Conservation (phyloP, 2,329 filamentous ascomycete species). For the Colletotrichum horii region DNA sequence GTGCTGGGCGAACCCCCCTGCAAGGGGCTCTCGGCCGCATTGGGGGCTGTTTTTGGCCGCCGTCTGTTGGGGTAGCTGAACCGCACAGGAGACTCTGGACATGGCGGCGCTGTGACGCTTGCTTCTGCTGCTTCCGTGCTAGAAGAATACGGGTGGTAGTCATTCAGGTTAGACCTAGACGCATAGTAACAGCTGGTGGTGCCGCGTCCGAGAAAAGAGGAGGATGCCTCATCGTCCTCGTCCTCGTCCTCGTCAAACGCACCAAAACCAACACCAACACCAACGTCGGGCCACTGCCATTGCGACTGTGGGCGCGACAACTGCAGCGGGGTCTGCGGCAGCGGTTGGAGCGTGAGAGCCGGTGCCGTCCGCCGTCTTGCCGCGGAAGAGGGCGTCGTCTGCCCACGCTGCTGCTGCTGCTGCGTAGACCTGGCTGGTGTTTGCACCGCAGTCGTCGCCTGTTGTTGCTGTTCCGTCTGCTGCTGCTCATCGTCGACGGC, state of each 20-base stretch:
- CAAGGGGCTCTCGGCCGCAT: slow-evolving; percentile 12
- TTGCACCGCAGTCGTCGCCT: background rate
- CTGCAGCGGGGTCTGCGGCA: slow-evolving; percentile 10
- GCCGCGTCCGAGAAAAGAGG: background rate
- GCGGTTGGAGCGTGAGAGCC: background rate
- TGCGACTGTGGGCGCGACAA: background rate
- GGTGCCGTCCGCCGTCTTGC: slow-evolving; percentile 10
- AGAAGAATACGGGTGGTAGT: background rate
- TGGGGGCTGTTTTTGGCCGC: slow-evolving; percentile 15
- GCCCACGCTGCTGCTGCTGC: background rate
- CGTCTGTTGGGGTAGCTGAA: slow-evolving; percentile 21
- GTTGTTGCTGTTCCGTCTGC: background rate
- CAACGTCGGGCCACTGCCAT: background rate
- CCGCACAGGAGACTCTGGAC: slow-evolving; percentile 13
- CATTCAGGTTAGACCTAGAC: background rate
- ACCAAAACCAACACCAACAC: background rate
- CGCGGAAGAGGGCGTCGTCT: background rate
- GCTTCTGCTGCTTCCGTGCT: background rate
- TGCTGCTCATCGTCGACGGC: slow-evolving; percentile 12
- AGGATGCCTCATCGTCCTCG: background rate
- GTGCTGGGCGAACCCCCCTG: slow-evolving; percentile 13
- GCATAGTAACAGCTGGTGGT: background rate
- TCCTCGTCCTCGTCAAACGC: background rate
- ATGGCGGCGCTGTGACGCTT: background rate
- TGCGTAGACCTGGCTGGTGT: background rate